Conservation (phyloP, 441 rosid species). For the Euphorbia schlechtendalii region DNA sequence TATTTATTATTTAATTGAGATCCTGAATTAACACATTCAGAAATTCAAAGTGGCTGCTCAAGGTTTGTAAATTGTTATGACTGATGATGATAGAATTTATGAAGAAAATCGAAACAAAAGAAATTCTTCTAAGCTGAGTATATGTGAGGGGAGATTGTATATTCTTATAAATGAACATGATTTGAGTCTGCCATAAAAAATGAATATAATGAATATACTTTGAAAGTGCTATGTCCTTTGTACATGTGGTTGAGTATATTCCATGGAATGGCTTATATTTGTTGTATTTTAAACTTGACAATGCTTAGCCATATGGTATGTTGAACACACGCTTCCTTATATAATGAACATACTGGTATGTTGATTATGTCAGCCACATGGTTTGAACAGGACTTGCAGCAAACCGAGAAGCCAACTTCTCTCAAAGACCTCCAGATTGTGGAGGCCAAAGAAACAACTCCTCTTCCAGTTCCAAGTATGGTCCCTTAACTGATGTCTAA, state of each 20-base stretch:
- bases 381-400: slow-evolving; percentile 52
- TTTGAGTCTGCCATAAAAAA: too few species aligned
- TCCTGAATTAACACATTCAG: background rate
- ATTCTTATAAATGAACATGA: background rate
- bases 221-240: background rate
- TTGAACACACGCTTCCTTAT: too few species aligned
- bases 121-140: background rate
- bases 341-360: background rate
- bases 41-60: background rate
- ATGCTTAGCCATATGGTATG: too few species aligned
- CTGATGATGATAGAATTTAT: background rate
- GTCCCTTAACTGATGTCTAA: background rate
- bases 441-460: slow-evolving; percentile 32
- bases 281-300: too few species aligned
- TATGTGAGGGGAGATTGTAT: background rate
- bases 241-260: background rate
- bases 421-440: slow-evolving; percentile 40
- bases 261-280: too few species aligned
- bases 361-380: slow-evolving; percentile 1
- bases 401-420: slow-evolving; percentile 36
- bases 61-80: background rate
- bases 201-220: too few species aligned
- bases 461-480: slow-evolving; percentile 51
- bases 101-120: background rate
- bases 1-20: background rate